Evolutionary conservation across 2,329 filamentous ascomycete genomes (phyloP), one percentile per base, ranked within the genome.

Genomic region (Magnaporthiopsis incrustans): DNA sequence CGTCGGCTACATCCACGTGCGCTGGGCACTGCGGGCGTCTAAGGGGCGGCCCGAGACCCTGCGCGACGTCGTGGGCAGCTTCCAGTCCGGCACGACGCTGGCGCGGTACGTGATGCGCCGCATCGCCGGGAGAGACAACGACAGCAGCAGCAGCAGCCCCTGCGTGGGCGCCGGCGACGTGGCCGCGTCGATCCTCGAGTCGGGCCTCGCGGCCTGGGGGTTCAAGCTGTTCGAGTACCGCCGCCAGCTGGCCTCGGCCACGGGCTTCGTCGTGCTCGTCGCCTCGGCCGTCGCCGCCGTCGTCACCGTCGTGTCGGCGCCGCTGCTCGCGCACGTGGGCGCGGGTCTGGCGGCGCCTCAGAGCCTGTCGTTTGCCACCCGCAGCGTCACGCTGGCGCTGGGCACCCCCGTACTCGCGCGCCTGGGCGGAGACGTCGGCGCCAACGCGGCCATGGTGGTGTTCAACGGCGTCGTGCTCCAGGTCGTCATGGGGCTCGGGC

Each of bases 171-270:
- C 81, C 0, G 81, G 81, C 11, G 81, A 83, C 65, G 70, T 78
- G 4, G 81, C 81, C 0, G 73, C 78, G 1, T 78, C 80, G 0
- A 70, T 83, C 3, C 78, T 84, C 3, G 79, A 83, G 68, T 77
- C 78, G 4, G 81, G 81, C 14, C 81, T 84, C 30, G 74, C 83
- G 3, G 74, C 77, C 4, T 84, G 81, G 81, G 81, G 81, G 0
- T 77, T 84, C 67, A 84, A 83, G 70, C 73, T 84, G 4, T 82
- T 78, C 67, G 80, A 82, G 66, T 82, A 79, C 70, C 79, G 80
- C 4, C 66, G 68, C 2, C 79, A 80, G 61, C 73, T 84, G 1
- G 74, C 79, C 59, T 81, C 78, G 27, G 67, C 73, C 1, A 76
- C 76, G 0, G 81, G 81, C 0, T 53, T 78, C 5, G 70, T 77